Evolutionary conservation across 2,329 filamentous ascomycete genomes (phyloP), one percentile per base, ranked within the genome.

Genomic region (Bisporella sp.): DNA sequence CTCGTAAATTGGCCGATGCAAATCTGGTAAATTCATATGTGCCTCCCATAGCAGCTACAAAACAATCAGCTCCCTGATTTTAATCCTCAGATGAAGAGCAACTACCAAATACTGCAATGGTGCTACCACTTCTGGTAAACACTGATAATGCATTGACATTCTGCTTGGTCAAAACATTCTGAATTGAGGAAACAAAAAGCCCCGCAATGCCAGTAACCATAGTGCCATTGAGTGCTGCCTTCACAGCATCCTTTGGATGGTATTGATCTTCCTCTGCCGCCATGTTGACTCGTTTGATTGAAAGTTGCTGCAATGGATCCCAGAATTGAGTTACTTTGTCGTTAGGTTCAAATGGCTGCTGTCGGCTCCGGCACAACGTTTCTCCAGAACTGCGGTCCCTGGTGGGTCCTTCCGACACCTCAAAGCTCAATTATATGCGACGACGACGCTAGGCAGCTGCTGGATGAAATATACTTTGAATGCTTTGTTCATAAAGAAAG

Each of bases 61-160:
- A 28, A 45, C 6, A 13, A 44, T 62, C 39, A 62, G 52, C 40
- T 46, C 28, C 8, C 37, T 42, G 2, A 8, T 31, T 8, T 7
- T 44, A 49, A 52, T 13, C 41, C 52, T 45, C 47, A n/a, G 21
- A 39, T 35, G 8, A 31, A 42, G 29, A 21, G 30, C 51, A 33
- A 52, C 31, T 52, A 87, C 84, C 79, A 63, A 82, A 81, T 54
- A 79, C 66, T 54, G 73, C 85, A 65, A 92, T 86, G 46, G 85
- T 85, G 64, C 84, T 75, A 58, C 90, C 91, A 51, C 83, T 85
- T 63, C 82, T 81, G 44, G 87, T 87, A 66, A 97, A 84, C 63
- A 96, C 78, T 59, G 87, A 87, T 74, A 85, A 81, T 55, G 84
- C 78, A 61, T 90, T 89, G 58, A 93, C 75, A 69, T 96, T 96